These are phyloP conservation scores for Lithohypha guttulata DNA, from an alignment of 2,329 filamentous ascomycete species.

Conservation along the genomic window DNA sequence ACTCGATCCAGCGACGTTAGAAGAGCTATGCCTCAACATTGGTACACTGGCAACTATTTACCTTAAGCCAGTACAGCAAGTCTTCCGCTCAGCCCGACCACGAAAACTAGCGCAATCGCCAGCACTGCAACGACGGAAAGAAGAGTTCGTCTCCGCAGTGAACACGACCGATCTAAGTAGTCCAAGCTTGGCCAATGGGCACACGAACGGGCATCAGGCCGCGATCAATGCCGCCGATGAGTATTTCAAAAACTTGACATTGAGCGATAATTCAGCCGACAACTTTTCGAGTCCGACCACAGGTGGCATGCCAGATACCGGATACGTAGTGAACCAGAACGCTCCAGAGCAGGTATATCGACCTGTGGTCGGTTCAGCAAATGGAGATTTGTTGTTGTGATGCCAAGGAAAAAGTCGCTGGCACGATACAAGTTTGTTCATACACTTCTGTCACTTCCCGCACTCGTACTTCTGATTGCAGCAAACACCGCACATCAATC, in stretches of 20 bases:
- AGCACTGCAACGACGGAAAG: constrained; percentile 63
- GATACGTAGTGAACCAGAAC: constrained; percentile 69
- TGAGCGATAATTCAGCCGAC: constrained; percentile 56
- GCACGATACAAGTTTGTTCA: not conserved
- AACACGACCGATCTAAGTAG: constrained; percentile 20
- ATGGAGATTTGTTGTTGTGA: constrained; percentile 19
- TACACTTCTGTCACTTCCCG: not conserved
- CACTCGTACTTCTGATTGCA: not conserved
- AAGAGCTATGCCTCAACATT: constrained; percentile 95
- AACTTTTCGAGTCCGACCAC: constrained; percentile 27
- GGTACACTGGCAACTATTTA: constrained; percentile 95
- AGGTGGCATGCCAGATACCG: constrained; percentile 27
- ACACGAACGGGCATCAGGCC: constrained; percentile 43
- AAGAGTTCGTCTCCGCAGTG: constrained; percentile 35
- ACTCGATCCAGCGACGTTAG: constrained; percentile 77
- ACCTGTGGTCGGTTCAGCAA: constrained; percentile 47
- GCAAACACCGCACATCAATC: not conserved
- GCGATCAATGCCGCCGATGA: constrained; percentile 78
- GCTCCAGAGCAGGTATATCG: constrained; percentile 66
- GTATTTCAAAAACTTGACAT: constrained; percentile 71
- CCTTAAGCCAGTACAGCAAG: constrained; percentile 92
- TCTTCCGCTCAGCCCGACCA: constrained; percentile 81
- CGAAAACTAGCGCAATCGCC: constrained; percentile 71
- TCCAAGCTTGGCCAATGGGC: constrained; percentile 23
- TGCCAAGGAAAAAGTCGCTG: too few relatives aligned